phyloP scores from a whole-genome alignment of 306 rosid species.

The Herpetospermum pedunculosum region DNA sequence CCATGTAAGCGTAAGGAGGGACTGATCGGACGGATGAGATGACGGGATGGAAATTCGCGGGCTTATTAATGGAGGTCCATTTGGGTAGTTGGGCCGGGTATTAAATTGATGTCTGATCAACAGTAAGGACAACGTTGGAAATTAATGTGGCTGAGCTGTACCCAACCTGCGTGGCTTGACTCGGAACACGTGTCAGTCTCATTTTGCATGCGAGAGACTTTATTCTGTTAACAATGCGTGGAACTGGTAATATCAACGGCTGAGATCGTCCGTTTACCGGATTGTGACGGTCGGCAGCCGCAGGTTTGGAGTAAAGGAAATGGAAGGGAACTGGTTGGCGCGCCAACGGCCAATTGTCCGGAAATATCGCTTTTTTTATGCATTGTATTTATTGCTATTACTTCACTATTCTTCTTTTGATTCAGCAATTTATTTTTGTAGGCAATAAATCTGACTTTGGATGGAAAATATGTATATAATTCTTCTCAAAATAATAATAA shows the following conservation, averaged over 20 bases:
- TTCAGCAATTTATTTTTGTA: not conserved
- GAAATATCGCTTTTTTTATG: not conserved
- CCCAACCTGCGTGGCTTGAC: not conserved
- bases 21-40: not conserved
- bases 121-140: not conserved
- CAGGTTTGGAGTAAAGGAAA: not conserved
- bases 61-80: not conserved
- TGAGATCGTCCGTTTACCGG: not conserved
- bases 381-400: not conserved
- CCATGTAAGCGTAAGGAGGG: not conserved
- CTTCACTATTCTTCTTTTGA: not conserved
- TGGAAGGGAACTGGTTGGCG: not conserved
- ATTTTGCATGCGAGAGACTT: not conserved
- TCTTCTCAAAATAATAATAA: too few relatives aligned
- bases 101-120: slow-evolving; percentile 2
- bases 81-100: slow-evolving; percentile 14
- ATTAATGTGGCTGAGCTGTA: slow-evolving; percentile 11
- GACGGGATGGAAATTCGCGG: not conserved
- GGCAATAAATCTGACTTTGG: not conserved
- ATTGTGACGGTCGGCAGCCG: not conserved
- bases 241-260: not conserved
- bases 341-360: not conserved
- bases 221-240: not conserved
- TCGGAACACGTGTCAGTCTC: not conserved
- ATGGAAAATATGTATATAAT: too few relatives aligned